A percentile compares a stretch with the other conserved stretches of the same genome.
These are phyloP conservation scores for Thuja plicata DNA, from an alignment of 83 land plant species.

Conservation along the genomic window DNA sequence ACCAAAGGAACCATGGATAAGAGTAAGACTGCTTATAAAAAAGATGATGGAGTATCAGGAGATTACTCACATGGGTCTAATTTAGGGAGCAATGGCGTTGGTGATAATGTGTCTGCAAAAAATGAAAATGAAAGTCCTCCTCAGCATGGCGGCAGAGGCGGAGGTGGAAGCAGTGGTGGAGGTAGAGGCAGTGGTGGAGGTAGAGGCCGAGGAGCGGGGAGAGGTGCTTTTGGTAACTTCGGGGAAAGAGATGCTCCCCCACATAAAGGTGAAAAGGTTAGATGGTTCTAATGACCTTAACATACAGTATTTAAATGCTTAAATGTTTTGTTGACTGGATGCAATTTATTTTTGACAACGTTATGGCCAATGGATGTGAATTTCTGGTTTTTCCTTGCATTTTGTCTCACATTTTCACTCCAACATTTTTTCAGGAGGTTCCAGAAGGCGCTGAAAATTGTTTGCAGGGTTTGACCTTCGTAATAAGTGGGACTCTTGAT, in stretches of 20 bases:
- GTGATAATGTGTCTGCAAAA: conserved; percentile 17
- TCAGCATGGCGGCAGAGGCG: conserved; percentile 45
- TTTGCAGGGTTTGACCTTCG: conserved; percentile 91
- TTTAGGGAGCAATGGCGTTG: conserved; percentile 30
- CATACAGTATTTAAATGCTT: background rate
- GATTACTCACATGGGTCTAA: conserved; percentile 25
- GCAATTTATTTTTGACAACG: background rate
- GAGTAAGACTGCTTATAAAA: conserved; percentile 30
- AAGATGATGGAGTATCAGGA: conserved; percentile 16
- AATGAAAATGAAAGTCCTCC: background rate
- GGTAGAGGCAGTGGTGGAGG: conserved; percentile 59
- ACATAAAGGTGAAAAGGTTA: conserved; percentile 96
- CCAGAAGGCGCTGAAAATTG: conserved; percentile 94
- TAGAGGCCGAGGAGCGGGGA: conserved; percentile 80
- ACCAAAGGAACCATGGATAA: conserved; percentile 45
- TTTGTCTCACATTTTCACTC: background rate
- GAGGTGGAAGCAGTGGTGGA: conserved; percentile 54
- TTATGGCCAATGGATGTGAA: background rate
- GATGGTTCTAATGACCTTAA: background rate
- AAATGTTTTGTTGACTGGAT: background rate
- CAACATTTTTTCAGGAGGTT: conserved; percentile 65
- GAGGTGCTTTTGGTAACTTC: conserved; percentile 67
- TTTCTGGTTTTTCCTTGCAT: background rate
- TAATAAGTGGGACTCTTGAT: conserved; percentile 99
- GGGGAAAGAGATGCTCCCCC: conserved; percentile 88